phyloP scores from a whole-genome alignment of 1,284 basidiomycete species.

The Mycena citricolor region DNA sequence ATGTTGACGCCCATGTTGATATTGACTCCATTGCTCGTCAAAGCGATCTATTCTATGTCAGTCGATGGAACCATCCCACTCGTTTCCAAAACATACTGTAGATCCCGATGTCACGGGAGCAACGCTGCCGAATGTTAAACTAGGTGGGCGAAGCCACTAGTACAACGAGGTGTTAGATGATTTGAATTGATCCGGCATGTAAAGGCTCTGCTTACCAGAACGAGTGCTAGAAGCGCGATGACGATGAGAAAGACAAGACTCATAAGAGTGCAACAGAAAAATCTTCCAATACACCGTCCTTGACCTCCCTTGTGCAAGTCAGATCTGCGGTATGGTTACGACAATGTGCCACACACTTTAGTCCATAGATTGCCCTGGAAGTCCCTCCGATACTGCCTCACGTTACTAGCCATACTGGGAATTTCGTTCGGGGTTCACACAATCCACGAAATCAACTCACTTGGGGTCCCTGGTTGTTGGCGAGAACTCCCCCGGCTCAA shows the following conservation, averaged over 20 bases:
- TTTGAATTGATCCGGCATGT: not conserved
- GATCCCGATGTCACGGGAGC: slow-evolving; percentile 38
- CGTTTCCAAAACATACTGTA: slow-evolving; percentile 38
- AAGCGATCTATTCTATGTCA: slow-evolving; percentile 37
- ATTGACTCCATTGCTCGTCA: slow-evolving; percentile 46
- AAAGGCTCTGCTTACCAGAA: slow-evolving; percentile 54
- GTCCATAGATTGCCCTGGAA: slow-evolving; percentile 64
- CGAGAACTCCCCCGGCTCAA: slow-evolving; percentile 42
- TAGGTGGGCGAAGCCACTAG: slow-evolving; percentile 83
- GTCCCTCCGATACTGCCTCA: slow-evolving; percentile 56
- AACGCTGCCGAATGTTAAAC: slow-evolving; percentile 63
- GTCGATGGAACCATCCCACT: slow-evolving; percentile 23
- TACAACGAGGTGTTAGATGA: slow-evolving; percentile 14
- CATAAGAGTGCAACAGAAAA: slow-evolving; percentile 72
- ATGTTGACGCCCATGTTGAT: slow-evolving; percentile 71
- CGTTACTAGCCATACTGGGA: slow-evolving; percentile 37
- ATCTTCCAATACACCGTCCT: slow-evolving; percentile 57
- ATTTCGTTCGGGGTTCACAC: not conserved
- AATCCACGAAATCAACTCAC: slow-evolving; percentile 27
- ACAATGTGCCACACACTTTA: slow-evolving; percentile 38
- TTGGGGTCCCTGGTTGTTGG: slow-evolving; percentile 27
- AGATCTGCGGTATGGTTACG: slow-evolving; percentile 10
- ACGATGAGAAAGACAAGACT: slow-evolving; percentile 62
- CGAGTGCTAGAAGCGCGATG: slow-evolving; percentile 69
- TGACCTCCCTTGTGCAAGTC: slow-evolving; percentile 48